Percentiles rank a stretch among this genome's conserved stretches.
These are phyloP conservation scores for Puccinia polysora DNA, from an alignment of 1,284 basidiomycete genomes.

Conservation along the genomic window DNA sequence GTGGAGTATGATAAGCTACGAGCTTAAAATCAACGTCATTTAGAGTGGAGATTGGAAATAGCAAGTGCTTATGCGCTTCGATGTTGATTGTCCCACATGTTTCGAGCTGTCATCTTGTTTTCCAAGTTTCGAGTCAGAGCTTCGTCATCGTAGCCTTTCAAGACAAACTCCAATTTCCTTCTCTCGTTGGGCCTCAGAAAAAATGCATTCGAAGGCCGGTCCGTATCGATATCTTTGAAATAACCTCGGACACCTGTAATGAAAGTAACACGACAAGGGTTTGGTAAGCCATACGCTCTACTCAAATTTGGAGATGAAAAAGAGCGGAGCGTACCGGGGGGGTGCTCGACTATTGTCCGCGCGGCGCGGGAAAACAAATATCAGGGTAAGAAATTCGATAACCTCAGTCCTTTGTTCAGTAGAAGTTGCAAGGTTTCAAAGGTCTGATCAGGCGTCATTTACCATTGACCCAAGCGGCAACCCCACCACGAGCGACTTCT, in stretches of 20 bases:
- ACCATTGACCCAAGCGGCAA: conserved; percentile 57
- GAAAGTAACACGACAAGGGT: not conserved
- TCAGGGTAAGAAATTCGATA: not conserved
- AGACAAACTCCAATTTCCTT: conserved; percentile 19
- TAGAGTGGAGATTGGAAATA: too few relatives aligned
- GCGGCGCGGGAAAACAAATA: not conserved
- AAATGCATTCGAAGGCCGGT: conserved; percentile 20
- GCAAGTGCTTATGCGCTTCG: too few relatives aligned
- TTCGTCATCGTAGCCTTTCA: conserved; percentile 10
- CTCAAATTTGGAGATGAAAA: not conserved
- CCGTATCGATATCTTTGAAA: conserved; percentile 30
- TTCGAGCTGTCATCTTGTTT: conserved; percentile 6
- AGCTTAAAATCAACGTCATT: too few relatives aligned
- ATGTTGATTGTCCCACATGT: conserved; percentile 35
- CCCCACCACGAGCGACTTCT: conserved; percentile 59
- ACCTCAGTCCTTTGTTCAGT: not conserved
- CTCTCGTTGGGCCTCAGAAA: conserved; percentile 32
- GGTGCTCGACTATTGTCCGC: conserved; percentile 18
- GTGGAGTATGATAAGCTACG: too few relatives aligned
- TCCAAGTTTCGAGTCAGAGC: not conserved
- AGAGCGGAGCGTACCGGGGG: conserved; percentile 10
- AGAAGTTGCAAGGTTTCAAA: not conserved
- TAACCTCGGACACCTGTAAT: conserved; percentile 40
- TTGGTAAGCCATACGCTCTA: not conserved
- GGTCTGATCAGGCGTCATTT: not conserved